A percentile compares a stretch with the other conserved stretches of the same genome.
phyloP scores from a whole-genome alignment of 1,139 yeast genomes.

The Casaregolazyma lundiana region DNA sequence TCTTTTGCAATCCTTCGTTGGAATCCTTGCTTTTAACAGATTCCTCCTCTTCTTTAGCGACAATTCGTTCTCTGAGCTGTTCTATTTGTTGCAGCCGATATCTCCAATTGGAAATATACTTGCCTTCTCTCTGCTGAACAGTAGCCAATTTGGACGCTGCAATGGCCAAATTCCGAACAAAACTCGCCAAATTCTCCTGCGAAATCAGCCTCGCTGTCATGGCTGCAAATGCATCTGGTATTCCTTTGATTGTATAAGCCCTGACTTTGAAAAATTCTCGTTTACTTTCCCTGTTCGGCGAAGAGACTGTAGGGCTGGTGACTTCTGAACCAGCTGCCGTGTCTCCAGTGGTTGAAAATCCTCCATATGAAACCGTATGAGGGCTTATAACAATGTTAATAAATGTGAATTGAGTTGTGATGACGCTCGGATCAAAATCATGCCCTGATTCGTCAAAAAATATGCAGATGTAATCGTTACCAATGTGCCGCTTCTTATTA shows the following conservation, averaged over 20 bases:
- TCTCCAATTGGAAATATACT: conserved; percentile 60
- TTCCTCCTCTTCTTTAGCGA: conserved; percentile 22
- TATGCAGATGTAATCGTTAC: conserved; percentile 77
- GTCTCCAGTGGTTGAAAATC: background rate
- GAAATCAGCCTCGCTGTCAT: conserved; percentile 69
- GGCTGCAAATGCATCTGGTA: conserved; percentile 73
- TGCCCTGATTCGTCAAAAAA: conserved; percentile 71
- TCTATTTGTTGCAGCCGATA: conserved; percentile 57
- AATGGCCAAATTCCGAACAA: conserved; percentile 62
- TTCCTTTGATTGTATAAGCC: conserved; percentile 59
- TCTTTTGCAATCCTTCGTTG: conserved; percentile 23
- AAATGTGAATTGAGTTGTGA: conserved; percentile 77
- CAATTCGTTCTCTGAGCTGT: conserved; percentile 44
- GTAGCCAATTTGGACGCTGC: conserved; percentile 69
- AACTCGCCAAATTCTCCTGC: conserved; percentile 53
- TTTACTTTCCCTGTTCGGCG: background rate
- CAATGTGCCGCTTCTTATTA: conserved; percentile 76
- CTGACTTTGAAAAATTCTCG: conserved; percentile 53
- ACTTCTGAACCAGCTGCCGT: background rate
- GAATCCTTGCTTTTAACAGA: conserved; percentile 13
- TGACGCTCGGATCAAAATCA: conserved; percentile 65
- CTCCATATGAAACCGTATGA: conserved; percentile 34
- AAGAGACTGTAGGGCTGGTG: conserved; percentile 3
- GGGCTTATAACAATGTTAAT: conserved; percentile 76
- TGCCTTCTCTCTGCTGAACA: conserved; percentile 61